Evolutionary conservation across 805 yeast species (phyloP).

Genomic region (Priceomyces melissophilus): DNA sequence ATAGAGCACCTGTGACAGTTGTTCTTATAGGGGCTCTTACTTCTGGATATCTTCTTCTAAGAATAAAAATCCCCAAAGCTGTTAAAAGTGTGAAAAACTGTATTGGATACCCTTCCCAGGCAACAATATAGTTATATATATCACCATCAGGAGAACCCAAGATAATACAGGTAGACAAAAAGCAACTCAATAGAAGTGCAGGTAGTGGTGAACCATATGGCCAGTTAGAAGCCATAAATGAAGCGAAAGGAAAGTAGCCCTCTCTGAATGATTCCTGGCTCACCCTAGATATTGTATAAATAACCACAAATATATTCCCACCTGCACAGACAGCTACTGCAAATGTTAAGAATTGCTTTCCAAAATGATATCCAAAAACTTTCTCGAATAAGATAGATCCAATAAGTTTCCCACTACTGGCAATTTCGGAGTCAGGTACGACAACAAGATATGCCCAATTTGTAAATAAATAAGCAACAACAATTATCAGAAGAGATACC

Average conservation of each 20-base stretch:
- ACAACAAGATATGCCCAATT: slow-evolving; percentile 56
- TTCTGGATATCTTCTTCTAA: slow-evolving; percentile 48
- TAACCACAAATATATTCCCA: slow-evolving; percentile 60
- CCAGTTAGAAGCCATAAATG: slow-evolving; percentile 50
- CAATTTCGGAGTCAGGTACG: slow-evolving; percentile 51
- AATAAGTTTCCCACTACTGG: slow-evolving; percentile 52
- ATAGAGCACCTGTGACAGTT: slow-evolving; percentile 43
- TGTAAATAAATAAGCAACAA: slow-evolving; percentile 48
- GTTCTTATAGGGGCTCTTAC: slow-evolving; percentile 52
- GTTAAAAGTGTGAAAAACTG: slow-evolving; percentile 50
- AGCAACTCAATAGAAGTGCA: slow-evolving; percentile 42
- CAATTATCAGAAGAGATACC: slow-evolving; percentile 43
- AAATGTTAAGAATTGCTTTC: slow-evolving; percentile 52
- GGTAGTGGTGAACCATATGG: slow-evolving; percentile 57
- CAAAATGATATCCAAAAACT: slow-evolving; percentile 50
- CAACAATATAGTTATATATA: slow-evolving; percentile 49
- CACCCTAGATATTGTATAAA: slow-evolving; percentile 57
- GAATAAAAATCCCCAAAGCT: slow-evolving; percentile 55
- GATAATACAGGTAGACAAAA: slow-evolving; percentile 39
- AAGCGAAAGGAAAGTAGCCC: slow-evolving; percentile 56
- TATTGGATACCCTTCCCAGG: slow-evolving; percentile 50
- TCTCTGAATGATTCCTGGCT: slow-evolving; percentile 65
- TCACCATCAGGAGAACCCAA: slow-evolving; percentile 44
- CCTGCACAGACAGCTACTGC: slow-evolving; percentile 60
- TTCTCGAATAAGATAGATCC: slow-evolving; percentile 58